Percentiles rank a stretch among this genome's conserved stretches.
phyloP scores from a whole-genome alignment of 208 protist genomes.

The Crithidia mellificae region DNA sequence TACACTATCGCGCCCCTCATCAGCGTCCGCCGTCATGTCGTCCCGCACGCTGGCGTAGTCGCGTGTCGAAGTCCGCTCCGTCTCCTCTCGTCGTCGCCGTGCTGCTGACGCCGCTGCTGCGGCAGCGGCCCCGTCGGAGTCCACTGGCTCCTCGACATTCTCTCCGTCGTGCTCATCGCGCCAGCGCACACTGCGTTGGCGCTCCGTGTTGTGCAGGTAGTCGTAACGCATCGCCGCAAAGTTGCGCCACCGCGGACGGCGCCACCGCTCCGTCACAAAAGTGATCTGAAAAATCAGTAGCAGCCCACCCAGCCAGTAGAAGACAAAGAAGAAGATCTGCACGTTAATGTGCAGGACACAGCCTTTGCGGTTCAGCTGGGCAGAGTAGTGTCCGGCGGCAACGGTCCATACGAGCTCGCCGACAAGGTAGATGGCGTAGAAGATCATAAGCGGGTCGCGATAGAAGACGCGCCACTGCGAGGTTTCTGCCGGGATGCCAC shows the following conservation, averaged over 20 bases:
- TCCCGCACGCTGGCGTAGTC: constrained; percentile 34
- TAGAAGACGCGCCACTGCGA: constrained; percentile 49
- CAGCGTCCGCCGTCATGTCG: constrained; percentile 9
- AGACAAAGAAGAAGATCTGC: constrained; percentile 46
- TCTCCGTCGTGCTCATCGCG: constrained; percentile 8
- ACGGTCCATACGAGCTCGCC: constrained; percentile 73
- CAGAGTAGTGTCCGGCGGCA: constrained; percentile 23
- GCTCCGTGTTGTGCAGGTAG: constrained; percentile 19
- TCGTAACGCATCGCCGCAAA: constrained; percentile 32
- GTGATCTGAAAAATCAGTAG: constrained; percentile 44
- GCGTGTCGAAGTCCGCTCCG: constrained; percentile 19
- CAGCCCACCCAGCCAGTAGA: constrained; percentile 43
- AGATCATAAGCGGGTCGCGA: constrained; percentile 34
- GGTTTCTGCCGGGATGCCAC: constrained; percentile 43
- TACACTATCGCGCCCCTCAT: not conserved
- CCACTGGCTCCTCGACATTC: constrained; percentile 15
- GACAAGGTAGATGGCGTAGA: constrained; percentile 50
- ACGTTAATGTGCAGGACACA: constrained; percentile 51
- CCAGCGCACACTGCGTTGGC: constrained; percentile 1
- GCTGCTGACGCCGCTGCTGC: no score
- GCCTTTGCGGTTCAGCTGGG: not conserved
- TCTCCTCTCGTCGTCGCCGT: not conserved
- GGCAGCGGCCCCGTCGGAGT: not conserved
- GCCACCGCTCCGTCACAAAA: constrained; percentile 62
- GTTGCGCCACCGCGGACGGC: constrained; percentile 59